A percentile compares a stretch with the other conserved stretches of the same genome.
Evolutionary conservation across 1,139 yeast genomes (phyloP).

Genomic region (Schizosaccharomyces versatilis): DNA sequence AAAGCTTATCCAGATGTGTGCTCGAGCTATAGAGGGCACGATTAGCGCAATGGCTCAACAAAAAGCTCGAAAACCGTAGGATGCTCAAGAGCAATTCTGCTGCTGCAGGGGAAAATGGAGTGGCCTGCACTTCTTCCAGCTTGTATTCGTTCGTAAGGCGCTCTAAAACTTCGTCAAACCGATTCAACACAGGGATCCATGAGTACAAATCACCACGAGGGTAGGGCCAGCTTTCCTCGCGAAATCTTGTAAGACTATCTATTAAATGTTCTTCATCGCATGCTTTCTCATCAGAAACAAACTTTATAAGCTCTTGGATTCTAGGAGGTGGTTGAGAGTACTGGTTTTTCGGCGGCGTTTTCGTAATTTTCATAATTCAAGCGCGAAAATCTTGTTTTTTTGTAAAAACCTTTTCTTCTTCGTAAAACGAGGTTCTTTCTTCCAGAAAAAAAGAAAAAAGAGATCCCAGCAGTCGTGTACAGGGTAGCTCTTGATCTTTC

Average conservation of each 20-base stretch:
- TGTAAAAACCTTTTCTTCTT: not conserved
- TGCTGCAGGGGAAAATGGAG: conserved; percentile 21
- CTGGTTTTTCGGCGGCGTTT: conserved; percentile 1
- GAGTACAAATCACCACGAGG: conserved; percentile 53
- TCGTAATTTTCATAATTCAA: conserved; percentile 2
- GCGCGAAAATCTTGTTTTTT: not conserved
- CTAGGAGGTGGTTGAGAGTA: conserved; percentile 2
- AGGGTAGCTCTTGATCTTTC: too few species aligned
- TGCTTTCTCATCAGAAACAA: not conserved
- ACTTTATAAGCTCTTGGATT: not conserved
- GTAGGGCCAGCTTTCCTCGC: conserved; percentile 29
- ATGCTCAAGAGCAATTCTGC: conserved; percentile 29
- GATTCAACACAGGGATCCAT: conserved; percentile 58
- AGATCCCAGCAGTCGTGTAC: too few species aligned
- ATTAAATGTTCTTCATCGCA: not conserved
- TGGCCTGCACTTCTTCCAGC: conserved; percentile 20
- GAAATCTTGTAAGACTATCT: not conserved
- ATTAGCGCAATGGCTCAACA: conserved; percentile 51
- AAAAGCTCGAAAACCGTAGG: conserved; percentile 36
- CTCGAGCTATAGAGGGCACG: conserved; percentile 36
- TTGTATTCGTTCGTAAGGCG: conserved; percentile 31
- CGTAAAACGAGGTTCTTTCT: too few species aligned
- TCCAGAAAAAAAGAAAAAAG: too few species aligned
- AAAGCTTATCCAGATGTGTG: conserved; percentile 36
- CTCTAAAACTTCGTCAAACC: conserved; percentile 49